Base-by-base conservation (phyloP, 352 stramenopile genomes). In the Pythium angustatum region DNA sequence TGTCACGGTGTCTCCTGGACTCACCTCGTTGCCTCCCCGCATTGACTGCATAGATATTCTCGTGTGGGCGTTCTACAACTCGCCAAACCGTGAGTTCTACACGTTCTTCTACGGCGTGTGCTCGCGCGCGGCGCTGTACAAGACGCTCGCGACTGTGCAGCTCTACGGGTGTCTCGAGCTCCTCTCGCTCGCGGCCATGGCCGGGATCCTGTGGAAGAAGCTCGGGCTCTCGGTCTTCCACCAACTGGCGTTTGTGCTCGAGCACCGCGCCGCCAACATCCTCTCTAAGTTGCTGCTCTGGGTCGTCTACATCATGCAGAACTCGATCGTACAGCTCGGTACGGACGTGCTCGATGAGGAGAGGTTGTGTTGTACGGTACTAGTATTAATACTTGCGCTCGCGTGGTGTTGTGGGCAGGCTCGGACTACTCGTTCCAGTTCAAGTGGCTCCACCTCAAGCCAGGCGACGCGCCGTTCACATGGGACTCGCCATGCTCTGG, bases 51-150 rank as follows among this genome's bases (percentile, higher is more conserved):
- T 45, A 64, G 62, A 61, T 45, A 28, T 64, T 24, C 33, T 65
- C 52, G 38, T 72, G 56, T 27, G 62, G 66, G 49, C 28, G 3
- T 72, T 79, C 60, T 56, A 53, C 4, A 51, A 55, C 3, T 47
- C 78, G 11, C 64, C 66, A 0, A 76, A 68, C 24, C 38, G 60
- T 6, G 52, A 47, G 30, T 80, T 73, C 28, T 72, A 83, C 53
- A 52, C 64, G 8, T 66, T 78, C 14, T 33, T 76, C 40, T 14
- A 58, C 5, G 48, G 49, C 15, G 44, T 76, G 15, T 71, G 41
- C 15, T 30, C 69, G 21, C 28, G 22, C 11, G 22, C 30, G n/a
- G 60, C 52, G 19, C 33, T 60, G 11, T 3, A 21, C n/a, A 14
- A 4, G 0, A 40, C 57, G 19, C 8, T 67, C 31, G 22, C 33